Evolutionary conservation across 164 flowering plant genomes (phyloP).

Genomic region (Hamamelis virginiana): DNA sequence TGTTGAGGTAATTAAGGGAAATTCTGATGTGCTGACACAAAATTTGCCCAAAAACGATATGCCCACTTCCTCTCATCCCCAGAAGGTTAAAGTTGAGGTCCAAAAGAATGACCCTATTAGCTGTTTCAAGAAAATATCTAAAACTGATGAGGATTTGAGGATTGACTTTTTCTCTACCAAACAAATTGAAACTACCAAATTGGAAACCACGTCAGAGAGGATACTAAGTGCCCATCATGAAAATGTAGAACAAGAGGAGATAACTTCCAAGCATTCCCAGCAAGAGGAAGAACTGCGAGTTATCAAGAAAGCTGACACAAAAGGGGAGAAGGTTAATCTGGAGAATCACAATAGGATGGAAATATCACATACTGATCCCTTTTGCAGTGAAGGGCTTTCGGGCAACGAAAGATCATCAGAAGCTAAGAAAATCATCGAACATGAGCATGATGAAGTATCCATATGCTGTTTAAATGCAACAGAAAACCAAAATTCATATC

Average conservation of each 20-base stretch:
- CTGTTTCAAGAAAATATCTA: background rate
- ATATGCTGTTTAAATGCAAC: background rate
- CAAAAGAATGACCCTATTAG: slow-evolving; percentile 17
- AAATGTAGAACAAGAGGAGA: background rate
- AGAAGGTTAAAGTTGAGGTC: slow-evolving; percentile 10
- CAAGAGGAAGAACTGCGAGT: background rate
- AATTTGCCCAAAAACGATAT: background rate
- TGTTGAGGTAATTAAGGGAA: background rate
- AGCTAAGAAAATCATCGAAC: background rate
- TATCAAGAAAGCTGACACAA: background rate
- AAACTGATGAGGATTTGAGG: background rate
- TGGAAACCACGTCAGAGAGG: background rate
- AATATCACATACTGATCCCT: background rate
- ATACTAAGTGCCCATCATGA: background rate
- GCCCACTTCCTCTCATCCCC: slow-evolving; percentile 5
- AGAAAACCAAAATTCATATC: background rate
- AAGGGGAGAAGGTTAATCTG: background rate
- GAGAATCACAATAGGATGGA: background rate
- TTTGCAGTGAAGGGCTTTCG: background rate
- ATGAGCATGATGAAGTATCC: background rate
- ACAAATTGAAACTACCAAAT: background rate
- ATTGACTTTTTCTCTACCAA: background rate
- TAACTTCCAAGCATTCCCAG: background rate
- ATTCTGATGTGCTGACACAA: background rate
- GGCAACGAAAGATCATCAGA: background rate